Percentiles rank a stretch among this genome's conserved stretches.
phyloP scores from a whole-genome alignment of 2,329 filamentous ascomycete genomes.

The Elsinoe arachidis region DNA sequence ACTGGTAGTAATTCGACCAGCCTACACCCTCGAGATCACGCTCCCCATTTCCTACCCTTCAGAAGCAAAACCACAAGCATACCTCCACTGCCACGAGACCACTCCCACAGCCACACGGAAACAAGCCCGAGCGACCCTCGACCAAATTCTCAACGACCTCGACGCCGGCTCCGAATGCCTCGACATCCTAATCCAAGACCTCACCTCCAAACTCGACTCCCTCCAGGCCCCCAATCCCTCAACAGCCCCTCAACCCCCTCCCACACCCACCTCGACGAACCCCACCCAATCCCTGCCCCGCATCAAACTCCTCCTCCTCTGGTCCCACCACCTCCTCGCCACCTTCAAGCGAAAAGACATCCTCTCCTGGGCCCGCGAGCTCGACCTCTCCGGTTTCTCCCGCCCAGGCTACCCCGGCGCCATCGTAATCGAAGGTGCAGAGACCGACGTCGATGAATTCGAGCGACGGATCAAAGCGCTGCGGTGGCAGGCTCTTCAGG shows the following conservation, averaged over 20 bases:
- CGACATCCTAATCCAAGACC: constrained; percentile 14
- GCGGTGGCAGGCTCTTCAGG: constrained; percentile 17
- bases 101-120: constrained; percentile 14
- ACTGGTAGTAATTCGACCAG: constrained; percentile 13
- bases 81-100: constrained; percentile 13
- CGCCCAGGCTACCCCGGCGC: constrained; percentile 17
- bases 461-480: constrained; percentile 15
- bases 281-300: background rate
- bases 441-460: constrained; percentile 15
- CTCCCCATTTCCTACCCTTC: constrained; percentile 15
- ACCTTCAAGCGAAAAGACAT: constrained; percentile 17
- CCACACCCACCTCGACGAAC: constrained; percentile 12
- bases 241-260: constrained; percentile 14
- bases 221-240: background rate
- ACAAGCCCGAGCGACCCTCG: constrained; percentile 12
- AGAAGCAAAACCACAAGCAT: constrained; percentile 12
- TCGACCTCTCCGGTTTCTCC: constrained; percentile 13
- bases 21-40: constrained; percentile 16
- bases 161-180: constrained; percentile 13
- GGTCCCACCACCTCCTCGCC: constrained; percentile 18
- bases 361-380: constrained; percentile 15
- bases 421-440: constrained; percentile 15
- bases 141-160: constrained; percentile 4
- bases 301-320: constrained; percentile 16
- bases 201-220: background rate